Evolutionary conservation across 176 grass and related monocot genomes (phyloP).

Genomic region (Avena sativa): DNA sequence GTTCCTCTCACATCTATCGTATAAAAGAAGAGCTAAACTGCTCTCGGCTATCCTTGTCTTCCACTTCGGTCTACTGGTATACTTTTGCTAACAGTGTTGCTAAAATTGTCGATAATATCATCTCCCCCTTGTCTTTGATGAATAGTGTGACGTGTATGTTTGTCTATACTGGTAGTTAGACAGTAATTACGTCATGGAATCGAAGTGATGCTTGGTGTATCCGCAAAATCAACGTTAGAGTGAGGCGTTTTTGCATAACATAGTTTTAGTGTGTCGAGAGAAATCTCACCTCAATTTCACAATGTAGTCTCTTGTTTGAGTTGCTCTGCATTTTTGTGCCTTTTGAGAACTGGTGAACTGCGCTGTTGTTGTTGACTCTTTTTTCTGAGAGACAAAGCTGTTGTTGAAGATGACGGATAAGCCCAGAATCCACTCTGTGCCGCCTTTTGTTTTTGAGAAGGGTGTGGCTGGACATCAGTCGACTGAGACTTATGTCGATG

Average conservation of each 20-base stretch:
- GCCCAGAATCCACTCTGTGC: not conserved
- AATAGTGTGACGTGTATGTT: not conserved
- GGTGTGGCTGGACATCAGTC: no score
- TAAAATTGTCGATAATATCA: constrained; percentile 40
- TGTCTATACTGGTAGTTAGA: not conserved
- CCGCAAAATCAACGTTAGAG: not conserved
- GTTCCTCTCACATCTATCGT: constrained; percentile 21
- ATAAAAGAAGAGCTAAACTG: constrained; percentile 38
- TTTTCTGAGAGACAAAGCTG: not conserved
- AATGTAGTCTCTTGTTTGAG: not conserved
- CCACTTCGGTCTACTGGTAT: constrained; percentile 31
- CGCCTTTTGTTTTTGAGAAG: no score
- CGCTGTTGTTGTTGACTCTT: not conserved
- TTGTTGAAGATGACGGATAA: not conserved
- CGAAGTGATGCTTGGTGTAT: not conserved
- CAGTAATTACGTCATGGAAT: not conserved
- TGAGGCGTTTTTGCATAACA: not conserved
- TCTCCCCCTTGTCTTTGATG: not conserved
- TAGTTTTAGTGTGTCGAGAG: not conserved
- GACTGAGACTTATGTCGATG: no score
- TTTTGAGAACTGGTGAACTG: not conserved
- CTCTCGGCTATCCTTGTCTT: not conserved
- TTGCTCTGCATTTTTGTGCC: not conserved
- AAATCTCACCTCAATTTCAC: constrained; percentile 8
- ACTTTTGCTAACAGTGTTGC: constrained; percentile 49